Evolutionary conservation across 2,329 filamentous ascomycete species (phyloP).

Genomic region (Fusarium zealandicum): DNA sequence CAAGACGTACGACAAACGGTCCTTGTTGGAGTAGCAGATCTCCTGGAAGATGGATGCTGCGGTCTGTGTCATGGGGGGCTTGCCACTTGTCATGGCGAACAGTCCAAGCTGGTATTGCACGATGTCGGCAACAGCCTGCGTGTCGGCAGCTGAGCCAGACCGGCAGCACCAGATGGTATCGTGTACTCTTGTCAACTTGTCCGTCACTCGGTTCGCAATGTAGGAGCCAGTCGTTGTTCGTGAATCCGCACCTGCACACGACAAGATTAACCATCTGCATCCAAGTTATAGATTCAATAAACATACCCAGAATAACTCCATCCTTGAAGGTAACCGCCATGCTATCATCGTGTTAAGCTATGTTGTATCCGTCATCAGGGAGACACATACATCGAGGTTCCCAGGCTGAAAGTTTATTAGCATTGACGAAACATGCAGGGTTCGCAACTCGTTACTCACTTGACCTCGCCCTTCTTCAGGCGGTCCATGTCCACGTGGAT

Average conservation of each 20-base stretch:
- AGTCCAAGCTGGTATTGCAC: conserved; percentile 95
- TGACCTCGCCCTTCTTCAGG: conserved; percentile 98
- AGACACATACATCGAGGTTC: conserved; percentile 87
- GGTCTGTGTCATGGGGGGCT: conserved; percentile 91
- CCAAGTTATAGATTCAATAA: background rate
- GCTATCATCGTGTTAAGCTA: conserved; percentile 55
- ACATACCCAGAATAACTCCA: conserved; percentile 86
- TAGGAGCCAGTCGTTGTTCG: conserved; percentile 97
- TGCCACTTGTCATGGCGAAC: conserved; percentile 89
- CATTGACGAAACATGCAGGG: background rate
- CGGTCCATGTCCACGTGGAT: conserved; percentile 99
- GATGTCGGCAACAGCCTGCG: conserved; percentile 96
- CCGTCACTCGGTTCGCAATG: conserved; percentile 98
- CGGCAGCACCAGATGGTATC: conserved; percentile 99
- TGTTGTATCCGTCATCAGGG: conserved; percentile 35
- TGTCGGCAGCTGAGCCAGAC: conserved; percentile 96
- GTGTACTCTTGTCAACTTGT: conserved; percentile 98
- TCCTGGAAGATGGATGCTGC: conserved; percentile 97
- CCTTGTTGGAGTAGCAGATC: conserved; percentile 98
- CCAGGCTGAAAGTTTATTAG: conserved; percentile 69
- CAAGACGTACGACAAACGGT: conserved; percentile 77
- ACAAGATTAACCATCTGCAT: conserved; percentile 20
- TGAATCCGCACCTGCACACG: conserved; percentile 79
- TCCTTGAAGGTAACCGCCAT: conserved; percentile 99
- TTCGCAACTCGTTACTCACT: conserved; percentile 66